Evolutionary conservation across 1,284 basidiomycete species (phyloP), one percentile per base, ranked within the genome.

Genomic region (Bondarzewia mesenterica): DNA sequence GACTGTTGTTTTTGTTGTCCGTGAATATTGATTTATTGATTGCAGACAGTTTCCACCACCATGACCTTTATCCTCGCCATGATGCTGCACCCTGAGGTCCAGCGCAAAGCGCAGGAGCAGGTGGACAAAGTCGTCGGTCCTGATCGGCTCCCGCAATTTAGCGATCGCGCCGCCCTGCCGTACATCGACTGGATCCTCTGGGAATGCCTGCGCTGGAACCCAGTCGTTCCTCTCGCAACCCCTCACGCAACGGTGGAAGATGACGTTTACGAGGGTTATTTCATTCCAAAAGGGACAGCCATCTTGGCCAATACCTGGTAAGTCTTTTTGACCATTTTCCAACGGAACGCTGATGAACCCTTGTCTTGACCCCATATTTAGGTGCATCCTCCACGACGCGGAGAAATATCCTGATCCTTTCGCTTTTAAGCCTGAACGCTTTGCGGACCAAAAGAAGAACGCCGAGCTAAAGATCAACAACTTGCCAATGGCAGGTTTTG

Each of bases 21-120:
- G 5, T n/a, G 20, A n/a, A 37, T 37, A 37, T 37, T n/a, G 15
- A 5, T 41, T 52, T 58, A 60, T 41, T 55, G 42, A 20, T 20
- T 40, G 42, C 4, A 27, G 12, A 26, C 44, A 18, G 14, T 38
- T 12, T 25, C 35, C 14, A 44, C 44, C 2, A 32, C 29, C 10
- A n/a, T 12, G n/a, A 12, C 29, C 3, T 32, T 32, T 5, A 18
- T 50, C 32, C 41, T 50, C 7, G 49, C 49, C 5, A 47, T 50
- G 46, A 32, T 26, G 7, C 47, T 50, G 22, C 39, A 47, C 46
- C 49, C 49, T 4, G 49, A 47, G 14, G 46, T 48, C 10, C 46
- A 47, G 8, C 21, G n/a, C 5, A 43, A 36, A 29, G 49, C 49
- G 1, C 49, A 47, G 37, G 22, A 20, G 5, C 46, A 51, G 26